A percentile compares a stretch with the other conserved stretches of the same genome.
These are phyloP conservation scores for Triticum aestivum DNA, from an alignment of 176 grass and related monocot genomes.

Conservation along the genomic window DNA sequence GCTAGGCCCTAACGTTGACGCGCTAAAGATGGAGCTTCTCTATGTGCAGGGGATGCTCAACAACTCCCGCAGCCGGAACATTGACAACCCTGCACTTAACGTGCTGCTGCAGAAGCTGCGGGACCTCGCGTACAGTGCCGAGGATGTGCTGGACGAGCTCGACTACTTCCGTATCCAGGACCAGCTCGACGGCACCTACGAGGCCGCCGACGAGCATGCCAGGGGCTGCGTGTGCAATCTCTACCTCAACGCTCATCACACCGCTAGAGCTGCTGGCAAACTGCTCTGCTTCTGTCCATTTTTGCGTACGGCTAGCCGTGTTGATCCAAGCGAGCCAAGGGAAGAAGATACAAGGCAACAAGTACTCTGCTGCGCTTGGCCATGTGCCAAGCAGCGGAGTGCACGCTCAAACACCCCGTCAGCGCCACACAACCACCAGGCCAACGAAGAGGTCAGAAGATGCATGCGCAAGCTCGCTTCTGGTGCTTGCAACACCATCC, in stretches of 20 bases:
- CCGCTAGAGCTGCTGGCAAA: background rate
- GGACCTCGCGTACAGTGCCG: background rate
- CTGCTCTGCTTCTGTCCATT: no score
- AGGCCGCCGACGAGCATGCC: background rate
- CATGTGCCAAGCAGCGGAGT: no score
- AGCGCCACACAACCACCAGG: background rate
- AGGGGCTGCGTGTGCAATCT: background rate
- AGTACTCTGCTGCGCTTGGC: no score
- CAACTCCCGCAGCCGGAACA: accelerated
- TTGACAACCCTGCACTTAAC: background rate
- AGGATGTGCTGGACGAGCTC: background rate
- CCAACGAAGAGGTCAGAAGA: accelerated
- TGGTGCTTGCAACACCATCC: accelerated
- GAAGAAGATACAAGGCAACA: no score
- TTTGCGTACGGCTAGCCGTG: no score
- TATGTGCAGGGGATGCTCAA: background rate
- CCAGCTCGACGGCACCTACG: background rate
- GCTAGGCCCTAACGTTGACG: background rate
- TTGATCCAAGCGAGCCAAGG: no score
- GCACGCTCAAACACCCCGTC: no score
- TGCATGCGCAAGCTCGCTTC: background rate
- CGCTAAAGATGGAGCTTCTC: background rate
- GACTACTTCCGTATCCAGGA: conserved; percentile 36
- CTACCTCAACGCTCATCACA: background rate
- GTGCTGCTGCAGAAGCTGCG: background rate